Conservation (phyloP, 2,329 filamentous ascomycete species). For the Colletotrichum magnum region DNA sequence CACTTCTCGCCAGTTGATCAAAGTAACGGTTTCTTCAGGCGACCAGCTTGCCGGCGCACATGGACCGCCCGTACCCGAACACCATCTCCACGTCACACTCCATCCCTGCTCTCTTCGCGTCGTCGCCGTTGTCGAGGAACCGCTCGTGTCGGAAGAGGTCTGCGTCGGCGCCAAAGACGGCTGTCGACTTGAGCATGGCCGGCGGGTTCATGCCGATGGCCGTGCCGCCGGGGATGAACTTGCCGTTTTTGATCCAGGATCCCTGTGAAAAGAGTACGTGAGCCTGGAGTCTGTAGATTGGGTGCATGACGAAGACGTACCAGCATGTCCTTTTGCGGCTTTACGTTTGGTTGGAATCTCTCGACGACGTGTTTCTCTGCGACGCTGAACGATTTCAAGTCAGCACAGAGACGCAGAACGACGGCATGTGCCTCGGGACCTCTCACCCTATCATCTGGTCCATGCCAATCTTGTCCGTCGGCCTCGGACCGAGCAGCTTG, state of each 20-base stretch:
- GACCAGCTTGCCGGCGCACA: slow-evolving; percentile 64
- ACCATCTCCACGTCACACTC: slow-evolving; percentile 63
- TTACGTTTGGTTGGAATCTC: slow-evolving; percentile 28
- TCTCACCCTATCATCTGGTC: slow-evolving; percentile 43
- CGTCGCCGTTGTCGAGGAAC: slow-evolving; percentile 58
- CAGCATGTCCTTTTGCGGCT: slow-evolving; percentile 42
- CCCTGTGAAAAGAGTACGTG: slow-evolving; percentile 39
- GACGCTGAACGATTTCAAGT: slow-evolving; percentile 26
- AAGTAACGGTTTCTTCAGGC: slow-evolving; percentile 46
- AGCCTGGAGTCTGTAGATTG: too few species aligned
- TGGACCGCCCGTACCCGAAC: slow-evolving; percentile 64
- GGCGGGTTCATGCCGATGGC: slow-evolving; percentile 57
- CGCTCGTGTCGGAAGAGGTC: slow-evolving; percentile 63
- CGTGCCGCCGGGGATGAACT: slow-evolving; percentile 52
- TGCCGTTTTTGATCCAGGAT: slow-evolving; percentile 50
- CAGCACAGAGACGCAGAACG: too few species aligned
- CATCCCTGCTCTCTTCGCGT: slow-evolving; percentile 50
- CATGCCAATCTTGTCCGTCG: slow-evolving; percentile 39
- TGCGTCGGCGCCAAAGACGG: slow-evolving; percentile 58
- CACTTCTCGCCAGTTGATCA: too few species aligned
- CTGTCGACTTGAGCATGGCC: slow-evolving; percentile 57
- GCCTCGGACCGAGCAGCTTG: slow-evolving; percentile 43
- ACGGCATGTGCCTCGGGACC: slow-evolving; percentile 15
- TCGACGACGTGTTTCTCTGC: slow-evolving; percentile 38
- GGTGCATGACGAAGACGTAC: slow-evolving; percentile 30